Evolutionary conservation across 108 stramenopile species (phyloP).

Genomic region (Cylindrotheca closterium): DNA sequence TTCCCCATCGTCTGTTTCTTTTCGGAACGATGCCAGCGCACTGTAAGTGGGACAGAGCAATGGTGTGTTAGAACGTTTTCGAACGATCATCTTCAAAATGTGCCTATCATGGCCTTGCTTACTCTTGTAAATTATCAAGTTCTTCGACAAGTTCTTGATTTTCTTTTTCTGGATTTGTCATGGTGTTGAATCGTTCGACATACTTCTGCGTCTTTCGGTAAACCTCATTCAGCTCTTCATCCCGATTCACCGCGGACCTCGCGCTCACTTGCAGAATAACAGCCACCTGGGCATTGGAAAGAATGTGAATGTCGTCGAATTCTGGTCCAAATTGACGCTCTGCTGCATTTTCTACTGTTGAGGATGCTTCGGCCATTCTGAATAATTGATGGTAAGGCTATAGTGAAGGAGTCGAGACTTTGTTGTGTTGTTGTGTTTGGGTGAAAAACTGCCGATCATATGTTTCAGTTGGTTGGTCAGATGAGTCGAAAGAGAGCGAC

Average conservation of each 20-base stretch:
- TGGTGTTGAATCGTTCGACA: conserved; percentile 85
- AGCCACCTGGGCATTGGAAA: conserved; percentile 88
- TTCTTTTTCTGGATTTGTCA: conserved; percentile 88
- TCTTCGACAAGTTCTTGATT: conserved; percentile 82
- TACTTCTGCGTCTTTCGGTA: conserved; percentile 88
- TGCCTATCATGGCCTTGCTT: conserved; percentile 16
- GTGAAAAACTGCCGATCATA: not conserved
- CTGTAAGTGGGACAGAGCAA: conserved; percentile 20
- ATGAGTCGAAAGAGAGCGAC: too few relatives aligned
- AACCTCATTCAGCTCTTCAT: conserved; percentile 85
- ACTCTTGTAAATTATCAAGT: conserved; percentile 87
- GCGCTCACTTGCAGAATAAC: conserved; percentile 82
- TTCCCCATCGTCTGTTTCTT: conserved; percentile 86
- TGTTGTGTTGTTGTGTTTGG: not conserved
- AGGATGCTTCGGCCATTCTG: conserved; percentile 2
- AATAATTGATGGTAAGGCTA: not conserved
- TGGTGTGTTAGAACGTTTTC: not conserved
- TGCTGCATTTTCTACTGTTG: conserved; percentile 68
- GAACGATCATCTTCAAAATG: not conserved
- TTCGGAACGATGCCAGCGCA: conserved; percentile 81
- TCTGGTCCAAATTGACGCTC: conserved; percentile 80
- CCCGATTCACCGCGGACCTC: conserved; percentile 65
- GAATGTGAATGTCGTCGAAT: conserved; percentile 82
- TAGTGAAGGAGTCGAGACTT: too few relatives aligned
- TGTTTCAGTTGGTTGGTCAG: too few relatives aligned